Percentiles rank a stretch among this genome's conserved stretches.
Conservation (phyloP, 495 filamentous ascomycete species). For the Diplogelasinospora grovesii region DNA sequence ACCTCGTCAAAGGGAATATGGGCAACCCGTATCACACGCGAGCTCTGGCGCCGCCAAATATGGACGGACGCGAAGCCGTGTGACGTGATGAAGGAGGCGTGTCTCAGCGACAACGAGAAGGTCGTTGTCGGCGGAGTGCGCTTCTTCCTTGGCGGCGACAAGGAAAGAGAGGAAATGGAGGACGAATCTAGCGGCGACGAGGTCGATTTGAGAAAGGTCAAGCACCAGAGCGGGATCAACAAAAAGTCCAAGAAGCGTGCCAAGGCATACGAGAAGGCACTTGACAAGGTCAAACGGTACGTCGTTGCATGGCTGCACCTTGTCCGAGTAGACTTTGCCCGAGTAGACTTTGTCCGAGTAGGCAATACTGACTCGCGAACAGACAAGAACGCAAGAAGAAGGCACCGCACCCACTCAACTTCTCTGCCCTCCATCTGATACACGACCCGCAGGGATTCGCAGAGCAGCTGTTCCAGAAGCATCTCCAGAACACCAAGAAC, state of each 20-base stretch:
- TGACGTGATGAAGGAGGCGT: slow-evolving; percentile 90
- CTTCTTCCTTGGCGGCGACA: slow-evolving; percentile 94
- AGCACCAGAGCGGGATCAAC: slow-evolving; percentile 81
- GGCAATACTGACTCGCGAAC: slow-evolving; percentile 15
- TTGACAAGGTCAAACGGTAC: slow-evolving; percentile 55
- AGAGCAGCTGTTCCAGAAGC: slow-evolving; percentile 82
- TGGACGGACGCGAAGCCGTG: slow-evolving; percentile 65
- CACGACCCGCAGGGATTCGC: slow-evolving; percentile 95
- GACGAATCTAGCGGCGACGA: slow-evolving; percentile 81
- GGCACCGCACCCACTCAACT: slow-evolving; percentile 81
- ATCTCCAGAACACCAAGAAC: slow-evolving; percentile 78
- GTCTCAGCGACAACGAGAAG: slow-evolving; percentile 78
- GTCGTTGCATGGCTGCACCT: neutral
- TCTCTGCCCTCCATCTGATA: slow-evolving; percentile 88
- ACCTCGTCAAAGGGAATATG: slow-evolving; percentile 81
- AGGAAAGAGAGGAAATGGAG: slow-evolving; percentile 85
- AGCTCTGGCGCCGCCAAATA: slow-evolving; percentile 36
- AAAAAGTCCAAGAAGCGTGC: slow-evolving; percentile 91
- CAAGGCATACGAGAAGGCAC: slow-evolving; percentile 69
- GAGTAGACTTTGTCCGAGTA: neutral
- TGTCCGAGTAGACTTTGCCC: too few species aligned
- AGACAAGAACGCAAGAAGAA: slow-evolving; percentile 84
- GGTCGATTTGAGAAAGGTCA: slow-evolving; percentile 72
- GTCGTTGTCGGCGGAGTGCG: slow-evolving; percentile 78
- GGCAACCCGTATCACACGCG: slow-evolving; percentile 52